A percentile compares a stretch with the other conserved stretches of the same genome.
These are phyloP conservation scores for Corallochytrium limacisporum DNA, from an alignment of 78 protist genomes.

Conservation along the genomic window DNA sequence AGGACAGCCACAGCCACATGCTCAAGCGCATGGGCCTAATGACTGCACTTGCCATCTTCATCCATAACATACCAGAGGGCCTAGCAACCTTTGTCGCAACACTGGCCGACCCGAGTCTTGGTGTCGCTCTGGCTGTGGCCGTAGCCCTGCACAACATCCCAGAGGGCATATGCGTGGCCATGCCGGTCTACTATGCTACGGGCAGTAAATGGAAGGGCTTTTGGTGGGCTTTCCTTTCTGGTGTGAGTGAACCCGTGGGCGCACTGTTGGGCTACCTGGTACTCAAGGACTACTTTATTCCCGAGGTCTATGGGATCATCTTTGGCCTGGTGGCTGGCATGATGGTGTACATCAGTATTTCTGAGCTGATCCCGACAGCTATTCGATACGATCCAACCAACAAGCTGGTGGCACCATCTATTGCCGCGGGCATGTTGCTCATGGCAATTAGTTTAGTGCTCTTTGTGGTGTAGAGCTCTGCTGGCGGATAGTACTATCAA, in stretches of 20 bases:
- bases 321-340: constrained; percentile 47
- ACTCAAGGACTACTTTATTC: background rate
- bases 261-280: constrained; percentile 33
- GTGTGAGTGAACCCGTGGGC: constrained; percentile 45
- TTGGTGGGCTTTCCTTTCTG: constrained; percentile 35
- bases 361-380: constrained; percentile 52
- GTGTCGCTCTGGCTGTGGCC: constrained; percentile 38
- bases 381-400: constrained; percentile 5
- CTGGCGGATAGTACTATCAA: no score
- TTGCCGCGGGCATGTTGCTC: constrained; percentile 16
- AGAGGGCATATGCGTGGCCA: constrained; percentile 48
- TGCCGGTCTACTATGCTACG: constrained; percentile 55
- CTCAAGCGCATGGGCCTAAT: constrained; percentile 21
- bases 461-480: no score
- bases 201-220: constrained; percentile 21
- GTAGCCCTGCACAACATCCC: constrained; percentile 62
- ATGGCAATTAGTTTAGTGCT: constrained; percentile 11
- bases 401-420: background rate
- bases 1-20: background rate
- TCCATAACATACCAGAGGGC: constrained; percentile 74
- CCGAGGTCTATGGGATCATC: constrained; percentile 16
- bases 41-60: constrained; percentile 33
- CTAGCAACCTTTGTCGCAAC: constrained; percentile 58
- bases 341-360: constrained; percentile 41
- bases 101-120: constrained; percentile 25